Base-by-base conservation (phyloP, 352 stramenopile species). In the Phytophthora sp. region DNA sequence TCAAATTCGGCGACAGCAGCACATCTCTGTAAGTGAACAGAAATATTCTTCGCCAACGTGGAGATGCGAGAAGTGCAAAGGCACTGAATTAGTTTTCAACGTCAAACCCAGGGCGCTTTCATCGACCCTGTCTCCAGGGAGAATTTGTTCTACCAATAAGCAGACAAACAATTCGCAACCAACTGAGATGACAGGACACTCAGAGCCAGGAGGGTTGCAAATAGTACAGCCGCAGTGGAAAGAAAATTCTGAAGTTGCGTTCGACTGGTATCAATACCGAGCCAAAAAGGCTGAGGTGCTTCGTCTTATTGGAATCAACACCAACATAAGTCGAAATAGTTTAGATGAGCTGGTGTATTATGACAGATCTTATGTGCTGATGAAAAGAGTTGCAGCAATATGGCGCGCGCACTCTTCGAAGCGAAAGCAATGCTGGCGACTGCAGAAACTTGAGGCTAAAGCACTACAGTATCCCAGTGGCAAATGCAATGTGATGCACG, bases 311-410 rank as follows among this genome's bases (percentile, higher is more conserved):
- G 42, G 60, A 11, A 35, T 5, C 21, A 34, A 51, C 23, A 11
- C 23, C 10, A 53, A 42, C 13, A 27, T 52, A 26, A 38, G 15
- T 28, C 27, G 34, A 5, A 55, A n/a, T 11, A 23, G 39, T 2
- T 34, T 63, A 15, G 38, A 70, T 8, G 65, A 85, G 21, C 70
- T 91, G 11, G 74, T 77, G 21, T 82, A 77, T 31, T 91, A 85
- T 60, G 82, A 79, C 0, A 65, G 70, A 34, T 69, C 70, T 0
- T 71, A 79, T n/a, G 70, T 62, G 11, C 38, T 88, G 17, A 72
- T 91, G 55, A 76, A 74, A 54, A 83, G 77, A 38, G 80, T 72
- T 3, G 66, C 74, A 12, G 37, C 50, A 13, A 74, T 79, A 38
- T 91, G 82, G 82, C 57, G 66, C 31, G 43, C 58, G 2, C 66